Conservation (phyloP, 2,329 filamentous ascomycete genomes). For the Lizonia empirigonia region DNA sequence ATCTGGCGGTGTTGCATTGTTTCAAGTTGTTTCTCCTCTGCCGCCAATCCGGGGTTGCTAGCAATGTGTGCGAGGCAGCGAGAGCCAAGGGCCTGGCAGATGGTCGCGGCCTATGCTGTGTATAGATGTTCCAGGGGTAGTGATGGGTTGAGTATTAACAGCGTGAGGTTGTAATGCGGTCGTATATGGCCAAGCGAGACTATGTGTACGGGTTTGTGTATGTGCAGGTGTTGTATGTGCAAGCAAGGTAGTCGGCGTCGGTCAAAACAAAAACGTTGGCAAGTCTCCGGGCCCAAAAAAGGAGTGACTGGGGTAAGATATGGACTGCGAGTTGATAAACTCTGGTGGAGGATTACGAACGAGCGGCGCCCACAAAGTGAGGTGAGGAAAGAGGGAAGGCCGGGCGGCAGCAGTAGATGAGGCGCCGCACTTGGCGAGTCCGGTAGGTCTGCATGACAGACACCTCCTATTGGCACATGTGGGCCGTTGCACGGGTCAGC, state of each 20-base stretch:
- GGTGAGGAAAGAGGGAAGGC: constrained; percentile 37
- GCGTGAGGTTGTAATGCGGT: constrained; percentile 44
- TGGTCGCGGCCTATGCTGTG: constrained; percentile 11
- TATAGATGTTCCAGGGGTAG: background rate
- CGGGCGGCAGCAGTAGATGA: constrained; percentile 44
- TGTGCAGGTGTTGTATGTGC: constrained; percentile 17
- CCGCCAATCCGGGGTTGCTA: constrained; percentile 23
- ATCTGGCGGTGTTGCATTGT: constrained; percentile 41
- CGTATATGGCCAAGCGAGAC: constrained; percentile 26
- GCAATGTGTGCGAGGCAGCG: constrained; percentile 26
- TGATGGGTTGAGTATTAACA: constrained; percentile 37
- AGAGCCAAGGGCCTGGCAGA: constrained; percentile 10
- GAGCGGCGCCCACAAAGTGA: constrained; percentile 43
- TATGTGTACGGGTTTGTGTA: background rate
- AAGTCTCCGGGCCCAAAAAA: constrained; percentile 36
- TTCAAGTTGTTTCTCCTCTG: constrained; percentile 18
- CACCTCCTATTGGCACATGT: constrained; percentile 25
- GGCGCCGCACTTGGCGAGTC: constrained; percentile 29
- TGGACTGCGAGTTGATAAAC: constrained; percentile 28
- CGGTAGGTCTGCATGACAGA: constrained; percentile 32
- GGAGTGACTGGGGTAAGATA: constrained; percentile 50
- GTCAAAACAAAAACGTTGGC: constrained; percentile 26
- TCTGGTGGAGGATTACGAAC: constrained; percentile 37
- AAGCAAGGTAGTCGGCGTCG: constrained; percentile 6
- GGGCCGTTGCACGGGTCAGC: constrained; percentile 31